Evolutionary conservation across 768 basidiomycete genomes (phyloP), one percentile per base, ranked within the genome.

Genomic region (Panus rudis): DNA sequence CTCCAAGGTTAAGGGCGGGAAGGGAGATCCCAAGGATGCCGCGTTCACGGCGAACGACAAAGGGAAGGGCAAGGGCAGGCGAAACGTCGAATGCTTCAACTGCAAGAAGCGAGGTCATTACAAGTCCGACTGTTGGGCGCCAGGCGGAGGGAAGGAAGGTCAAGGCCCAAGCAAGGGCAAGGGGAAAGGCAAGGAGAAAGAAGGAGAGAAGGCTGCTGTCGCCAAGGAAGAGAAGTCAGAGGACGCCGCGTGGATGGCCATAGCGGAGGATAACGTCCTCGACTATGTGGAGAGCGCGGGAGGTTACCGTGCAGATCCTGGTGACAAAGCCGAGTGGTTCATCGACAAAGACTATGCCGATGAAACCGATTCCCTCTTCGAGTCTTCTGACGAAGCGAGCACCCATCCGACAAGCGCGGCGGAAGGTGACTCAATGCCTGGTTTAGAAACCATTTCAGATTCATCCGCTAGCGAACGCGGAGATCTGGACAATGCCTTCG

Each of bases 61-160:
- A n/a, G 25, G 17, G 21, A 32, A 23, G 3, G 6, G 27, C 19
- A 39, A 37, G 24, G 21, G 13, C 14, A 43, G 32, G 19, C 17
- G 27, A n/a, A 16, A 41, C 16, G 27, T 35, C 5, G 21, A 46
- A 27, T 66, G 65, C 41, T 33, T 17, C 8, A 65, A 63, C 40
- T 68, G 65, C 48, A 48, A 43, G 42, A 55, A 47, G 50, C 38
- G 24, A 27, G 56, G 63, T 1, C 64, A 68, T 26, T 17, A 37
- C 3, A 52, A 53, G 14, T 42, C 46, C 14, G 39, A 62, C 11
- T 68, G 66, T 42, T 68, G 50, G 44, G 52, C 52, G 8, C 42
- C 55, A 35, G 66, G 65, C 10, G 62, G 67, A 22, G 63, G 65
- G 32, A 61, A 63, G 47, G 63, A 64, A 31, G 65, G 66, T 6